phyloP scores from a whole-genome alignment of 768 basidiomycete genomes.

The Lyophyllum shimeji region DNA sequence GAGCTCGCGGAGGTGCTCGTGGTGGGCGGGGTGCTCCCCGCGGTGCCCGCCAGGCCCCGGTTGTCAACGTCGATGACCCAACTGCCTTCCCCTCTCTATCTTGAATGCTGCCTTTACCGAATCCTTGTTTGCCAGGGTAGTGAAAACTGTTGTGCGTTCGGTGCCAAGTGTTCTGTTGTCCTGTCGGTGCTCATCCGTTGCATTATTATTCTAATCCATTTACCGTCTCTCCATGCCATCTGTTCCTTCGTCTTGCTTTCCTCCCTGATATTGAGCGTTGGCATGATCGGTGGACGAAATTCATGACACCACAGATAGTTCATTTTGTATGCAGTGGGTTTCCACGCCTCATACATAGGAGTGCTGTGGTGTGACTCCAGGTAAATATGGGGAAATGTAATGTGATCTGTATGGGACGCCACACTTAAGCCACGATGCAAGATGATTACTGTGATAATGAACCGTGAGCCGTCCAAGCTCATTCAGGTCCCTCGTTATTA shows the following conservation, averaged over 20 bases:
- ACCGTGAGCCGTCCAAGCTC: neutral
- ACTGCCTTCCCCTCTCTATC: conserved; percentile 88
- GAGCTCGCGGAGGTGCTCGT: conserved; percentile 26
- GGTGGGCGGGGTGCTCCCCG: conserved; percentile 45
- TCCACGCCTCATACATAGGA: neutral
- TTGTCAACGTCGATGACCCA: conserved; percentile 79
- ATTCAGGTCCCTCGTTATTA: neutral
- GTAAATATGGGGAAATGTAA: neutral
- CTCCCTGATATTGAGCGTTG: conserved; percentile 15
- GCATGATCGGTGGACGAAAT: conserved; percentile 26
- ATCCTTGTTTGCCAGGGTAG: conserved; percentile 2
- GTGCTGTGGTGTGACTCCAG: neutral
- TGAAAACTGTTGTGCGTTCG: conserved; percentile 16
- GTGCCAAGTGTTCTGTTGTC: conserved; percentile 12
- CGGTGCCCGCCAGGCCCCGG: conserved; percentile 40
- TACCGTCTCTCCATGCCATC: conserved; percentile 15
- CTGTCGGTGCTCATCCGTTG: conserved; percentile 18
- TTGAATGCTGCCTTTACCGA: conserved; percentile 23
- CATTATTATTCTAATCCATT: conserved; percentile 17
- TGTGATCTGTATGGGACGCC: neutral
- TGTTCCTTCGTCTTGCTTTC: conserved; percentile 21
- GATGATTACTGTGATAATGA: conserved; percentile 8
- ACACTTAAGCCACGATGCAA: neutral
- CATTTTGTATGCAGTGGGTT: conserved; percentile 1
- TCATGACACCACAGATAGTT: conserved; percentile 20